Evolutionary conservation across 139 green algal species (phyloP).

Genomic region (Spirogloea muscicola): DNA sequence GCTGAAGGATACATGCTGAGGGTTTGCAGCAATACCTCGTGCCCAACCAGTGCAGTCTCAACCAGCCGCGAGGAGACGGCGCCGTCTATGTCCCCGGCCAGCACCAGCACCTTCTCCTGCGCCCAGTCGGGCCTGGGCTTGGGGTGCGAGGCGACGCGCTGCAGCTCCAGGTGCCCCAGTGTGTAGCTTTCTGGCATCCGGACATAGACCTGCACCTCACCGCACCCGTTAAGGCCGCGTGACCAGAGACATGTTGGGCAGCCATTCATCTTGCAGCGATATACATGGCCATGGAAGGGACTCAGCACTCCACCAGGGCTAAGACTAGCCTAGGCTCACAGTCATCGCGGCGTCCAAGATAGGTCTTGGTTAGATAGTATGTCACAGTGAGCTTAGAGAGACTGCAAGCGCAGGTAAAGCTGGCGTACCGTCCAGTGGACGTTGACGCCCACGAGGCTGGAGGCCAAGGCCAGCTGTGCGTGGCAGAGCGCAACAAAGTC

Average conservation of each 20-base stretch:
- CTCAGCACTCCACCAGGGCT: background rate
- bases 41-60: slow-evolving; percentile 11
- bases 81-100: background rate
- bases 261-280: background rate
- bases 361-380: background rate
- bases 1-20: too few relatives aligned
- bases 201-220: slow-evolving; percentile 11
- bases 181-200: slow-evolving; percentile 15
- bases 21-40: slow-evolving; percentile 12
- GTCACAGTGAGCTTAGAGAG: background rate
- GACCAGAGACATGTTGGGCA: background rate
- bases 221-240: background rate
- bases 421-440: background rate
- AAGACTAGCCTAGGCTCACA: background rate
- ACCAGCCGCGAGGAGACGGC: background rate
- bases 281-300: background rate
- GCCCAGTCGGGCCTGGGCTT: background rate
- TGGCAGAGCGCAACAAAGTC: slow-evolving; percentile 17
- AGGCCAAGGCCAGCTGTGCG: slow-evolving; percentile 1
- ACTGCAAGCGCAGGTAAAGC: background rate
- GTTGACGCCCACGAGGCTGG: background rate
- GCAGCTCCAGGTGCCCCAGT: slow-evolving; percentile 5
- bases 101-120: background rate
- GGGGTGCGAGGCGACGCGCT: slow-evolving; percentile 4
- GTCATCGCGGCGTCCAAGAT: background rate